Percentiles rank a stretch among this genome's conserved stretches.
Evolutionary conservation across 352 stramenopile species (phyloP).

Genomic region (Globisporangium spiculum): DNA sequence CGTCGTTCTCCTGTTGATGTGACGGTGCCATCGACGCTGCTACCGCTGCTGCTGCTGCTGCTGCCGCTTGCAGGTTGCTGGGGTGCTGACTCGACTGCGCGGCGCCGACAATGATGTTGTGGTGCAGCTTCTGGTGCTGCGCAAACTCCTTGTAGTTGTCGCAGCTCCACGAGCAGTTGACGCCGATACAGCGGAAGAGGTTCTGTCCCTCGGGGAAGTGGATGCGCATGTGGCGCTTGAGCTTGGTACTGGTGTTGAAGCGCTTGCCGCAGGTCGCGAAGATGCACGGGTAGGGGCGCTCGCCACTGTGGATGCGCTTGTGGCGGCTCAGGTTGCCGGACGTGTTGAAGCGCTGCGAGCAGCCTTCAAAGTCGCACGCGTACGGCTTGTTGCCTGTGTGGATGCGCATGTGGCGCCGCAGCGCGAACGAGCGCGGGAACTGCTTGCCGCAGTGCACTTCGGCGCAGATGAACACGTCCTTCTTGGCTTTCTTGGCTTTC

Average conservation of each 20-base stretch:
- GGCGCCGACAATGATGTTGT: slow-evolving; percentile 66
- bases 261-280: slow-evolving; percentile 77
- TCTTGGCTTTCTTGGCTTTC: slow-evolving; percentile 49
- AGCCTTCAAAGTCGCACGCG: slow-evolving; percentile 73
- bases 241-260: slow-evolving; percentile 89
- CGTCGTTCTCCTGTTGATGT: slow-evolving; percentile 26
- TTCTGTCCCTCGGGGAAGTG: slow-evolving; percentile 80
- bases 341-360: slow-evolving; percentile 81
- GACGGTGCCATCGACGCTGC: not conserved
- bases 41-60: not conserved
- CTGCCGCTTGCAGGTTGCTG: not conserved
- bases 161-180: slow-evolving; percentile 54
- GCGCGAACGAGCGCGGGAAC: slow-evolving; percentile 80
- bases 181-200: slow-evolving; percentile 66
- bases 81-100: slow-evolving; percentile 18
- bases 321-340: slow-evolving; percentile 85
- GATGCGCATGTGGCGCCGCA: slow-evolving; percentile 82
- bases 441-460: slow-evolving; percentile 83
- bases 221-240: slow-evolving; percentile 87
- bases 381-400: slow-evolving; percentile 84
- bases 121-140: slow-evolving; percentile 71
- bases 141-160: slow-evolving; percentile 87
- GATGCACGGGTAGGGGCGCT: slow-evolving; percentile 78
- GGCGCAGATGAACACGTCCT: slow-evolving; percentile 63
- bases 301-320: slow-evolving; percentile 85